These are phyloP conservation scores for Phytophthora megakarya DNA, from an alignment of 352 stramenopile genomes.

Conservation along the genomic window DNA sequence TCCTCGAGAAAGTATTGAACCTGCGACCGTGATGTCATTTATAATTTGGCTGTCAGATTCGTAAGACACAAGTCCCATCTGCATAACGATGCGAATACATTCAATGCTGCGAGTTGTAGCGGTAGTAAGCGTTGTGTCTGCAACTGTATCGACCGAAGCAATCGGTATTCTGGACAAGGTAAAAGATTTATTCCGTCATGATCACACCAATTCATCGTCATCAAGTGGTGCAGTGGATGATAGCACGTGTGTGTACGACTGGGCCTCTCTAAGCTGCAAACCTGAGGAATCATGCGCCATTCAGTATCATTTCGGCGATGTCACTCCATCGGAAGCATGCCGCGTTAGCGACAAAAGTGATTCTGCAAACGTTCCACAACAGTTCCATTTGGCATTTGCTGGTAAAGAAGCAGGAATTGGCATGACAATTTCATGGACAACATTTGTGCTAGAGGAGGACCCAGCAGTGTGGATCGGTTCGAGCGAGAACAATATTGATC, in stretches of 20 bases:
- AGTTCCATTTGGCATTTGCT: conserved; percentile 59
- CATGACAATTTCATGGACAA: conserved; percentile 49
- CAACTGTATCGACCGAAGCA: background rate
- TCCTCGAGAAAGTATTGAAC: background rate
- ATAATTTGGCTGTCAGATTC: background rate
- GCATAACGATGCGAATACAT: conserved; percentile 1
- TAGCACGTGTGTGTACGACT: conserved; percentile 42
- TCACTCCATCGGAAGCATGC: conserved; percentile 53
- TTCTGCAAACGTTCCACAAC: conserved; percentile 38
- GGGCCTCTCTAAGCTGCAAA: conserved; percentile 33
- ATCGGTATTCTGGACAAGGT: conserved; percentile 24
- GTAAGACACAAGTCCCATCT: background rate
- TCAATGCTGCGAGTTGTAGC: background rate
- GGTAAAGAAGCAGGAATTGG: conserved; percentile 32
- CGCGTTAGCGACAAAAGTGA: conserved; percentile 38
- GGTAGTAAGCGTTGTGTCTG: background rate
- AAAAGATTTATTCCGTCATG: conserved; percentile 11
- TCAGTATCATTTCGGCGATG: conserved; percentile 51
- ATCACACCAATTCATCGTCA: background rate
- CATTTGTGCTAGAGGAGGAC: conserved; percentile 32
- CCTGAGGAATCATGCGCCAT: conserved; percentile 39
- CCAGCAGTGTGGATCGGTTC: conserved; percentile 52
- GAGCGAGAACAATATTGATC: conserved; percentile 10
- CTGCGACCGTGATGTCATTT: background rate
- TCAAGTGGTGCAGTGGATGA: conserved; percentile 31